Conservation (phyloP, 768 basidiomycete species). For the Agaricus blazei region DNA sequence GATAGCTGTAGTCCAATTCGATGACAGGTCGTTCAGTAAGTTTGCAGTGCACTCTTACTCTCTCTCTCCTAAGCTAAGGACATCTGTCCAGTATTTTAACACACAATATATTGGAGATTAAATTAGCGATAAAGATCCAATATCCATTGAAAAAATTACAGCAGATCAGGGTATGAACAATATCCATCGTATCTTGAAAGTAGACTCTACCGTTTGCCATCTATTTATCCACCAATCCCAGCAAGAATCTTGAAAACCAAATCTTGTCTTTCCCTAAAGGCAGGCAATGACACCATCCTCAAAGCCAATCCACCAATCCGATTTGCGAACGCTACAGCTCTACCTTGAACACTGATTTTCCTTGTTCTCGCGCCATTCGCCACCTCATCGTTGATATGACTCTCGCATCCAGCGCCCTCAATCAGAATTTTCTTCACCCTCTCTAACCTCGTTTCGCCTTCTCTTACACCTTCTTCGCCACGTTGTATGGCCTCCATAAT, state of each 20-base stretch:
- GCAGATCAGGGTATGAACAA: too few relatives aligned
- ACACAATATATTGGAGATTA: too few relatives aligned
- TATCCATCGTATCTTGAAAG: too few relatives aligned
- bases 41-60: too few relatives aligned
- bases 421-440: slow-evolving; percentile 52
- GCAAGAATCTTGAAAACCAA: slow-evolving; percentile 66
- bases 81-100: too few relatives aligned
- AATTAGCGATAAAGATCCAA: too few relatives aligned
- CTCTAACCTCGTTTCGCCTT: slow-evolving; percentile 53
- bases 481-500: slow-evolving; percentile 41
- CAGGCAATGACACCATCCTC: slow-evolving; percentile 60
- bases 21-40: too few relatives aligned
- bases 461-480: slow-evolving; percentile 28
- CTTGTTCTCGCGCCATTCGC: slow-evolving; percentile 21
- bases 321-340: slow-evolving; percentile 70
- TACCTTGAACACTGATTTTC: slow-evolving; percentile 54
- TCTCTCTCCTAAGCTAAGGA: too few relatives aligned
- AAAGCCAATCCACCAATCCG: slow-evolving; percentile 71
- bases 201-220: too few relatives aligned
- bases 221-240: slow-evolving; percentile 29
- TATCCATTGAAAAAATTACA: too few relatives aligned
- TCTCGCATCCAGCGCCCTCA: slow-evolving; percentile 47
- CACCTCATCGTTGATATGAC: slow-evolving; percentile 17
- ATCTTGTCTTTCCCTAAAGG: slow-evolving; percentile 69
- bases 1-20: too few relatives aligned